Evolutionary conservation across 2,329 filamentous ascomycete species (phyloP), one percentile per base, ranked within the genome.

Genomic region (Trichoderma pleuroti): DNA sequence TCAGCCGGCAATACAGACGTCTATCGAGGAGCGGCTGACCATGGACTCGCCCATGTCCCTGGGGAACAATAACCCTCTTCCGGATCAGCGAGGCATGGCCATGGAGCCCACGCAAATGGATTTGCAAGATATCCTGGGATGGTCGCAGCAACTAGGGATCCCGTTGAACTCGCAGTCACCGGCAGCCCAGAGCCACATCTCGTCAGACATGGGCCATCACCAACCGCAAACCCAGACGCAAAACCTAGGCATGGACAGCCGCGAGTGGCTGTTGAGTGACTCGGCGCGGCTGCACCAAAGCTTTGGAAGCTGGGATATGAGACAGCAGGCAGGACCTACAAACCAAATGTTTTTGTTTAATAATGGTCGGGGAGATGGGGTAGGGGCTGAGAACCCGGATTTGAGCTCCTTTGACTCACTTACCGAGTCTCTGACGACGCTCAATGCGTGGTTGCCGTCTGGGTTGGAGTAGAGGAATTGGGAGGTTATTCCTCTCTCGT

Each of bases 241-340:
- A 70, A 76, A 69, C 18, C 70, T 76, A 72, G 78, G 79, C 7
- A 79, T 88, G 57, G 86, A 88, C 72, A 83, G 84, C 10, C 84
- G 86, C 72, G 85, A 88, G 49, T 89, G 86, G 85, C 86, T 88
- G 74, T 77, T 89, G 24, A 87, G 83, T 67, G 87, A 89, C 71
- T 84, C 86, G 21, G 86, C 85, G 30, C 86, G 82, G 72, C 88
- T 86, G 86, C 86, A 88, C 71, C 85, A 87, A 68, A 84, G 86
- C 72, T 89, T 88, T 74, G 83, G 87, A 68, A 78, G 82, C 3
- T 89, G 87, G 87, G 84, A 82, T 39, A 77, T 84, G 68, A 77
- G 79, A 32, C 76, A 74, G 68, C 70, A 72, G 32, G 46, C 49
- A 21, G 74, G 74, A 3, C 72, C 78, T 42, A 73, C 75, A 28